Base-by-base conservation (phyloP, 306 rosid species). In the Sophora flavescens region DNA sequence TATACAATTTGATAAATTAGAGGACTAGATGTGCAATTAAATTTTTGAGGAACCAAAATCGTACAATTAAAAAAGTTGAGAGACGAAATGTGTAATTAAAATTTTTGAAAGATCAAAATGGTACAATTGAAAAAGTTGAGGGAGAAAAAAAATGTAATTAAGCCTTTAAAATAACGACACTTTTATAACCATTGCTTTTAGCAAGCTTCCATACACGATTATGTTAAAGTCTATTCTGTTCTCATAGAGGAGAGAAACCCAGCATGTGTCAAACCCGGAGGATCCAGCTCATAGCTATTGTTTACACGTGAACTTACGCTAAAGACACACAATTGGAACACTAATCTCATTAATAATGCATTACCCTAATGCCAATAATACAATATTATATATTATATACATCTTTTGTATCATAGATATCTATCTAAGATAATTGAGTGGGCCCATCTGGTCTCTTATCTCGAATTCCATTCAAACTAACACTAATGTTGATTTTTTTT, bases 271-370 rank as follows among this genome's bases (percentile, higher is more conserved):
- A 68, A 14, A 50, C 22, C 14, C 11, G 41, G 64, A 65, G 82
- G 48, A 81, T 75, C 86, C 86, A 86, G 86, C 87, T 78, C 67
- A 83, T 77, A 17, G 39, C 32, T 50, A 17, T 78, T 77, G 72
- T 68, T 66, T 80, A 47, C 75, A 68, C 47, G 83, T 53, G 80
- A 81, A 26, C 74, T 68, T 84, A 66, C 63, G 66, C 41, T 73
- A 61, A 78, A 81, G 83, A 80, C 80, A 71, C 76, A 84, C 57
- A 72, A 12, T 53, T 52, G 51, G 70, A 30, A 60, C 66, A 64
- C 42, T 78, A 70, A 68, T 35, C 66, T 58, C 13, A 56, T 33
- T 76, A 59, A 80, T 76, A 81, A 77, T 77, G 78, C 64, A 47
- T 77, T 70, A 47, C 36, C 61, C 64, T 77, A 59, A 80, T 75